phyloP scores from a whole-genome alignment of 1,284 basidiomycete species.

The Chalciporus sp. region DNA sequence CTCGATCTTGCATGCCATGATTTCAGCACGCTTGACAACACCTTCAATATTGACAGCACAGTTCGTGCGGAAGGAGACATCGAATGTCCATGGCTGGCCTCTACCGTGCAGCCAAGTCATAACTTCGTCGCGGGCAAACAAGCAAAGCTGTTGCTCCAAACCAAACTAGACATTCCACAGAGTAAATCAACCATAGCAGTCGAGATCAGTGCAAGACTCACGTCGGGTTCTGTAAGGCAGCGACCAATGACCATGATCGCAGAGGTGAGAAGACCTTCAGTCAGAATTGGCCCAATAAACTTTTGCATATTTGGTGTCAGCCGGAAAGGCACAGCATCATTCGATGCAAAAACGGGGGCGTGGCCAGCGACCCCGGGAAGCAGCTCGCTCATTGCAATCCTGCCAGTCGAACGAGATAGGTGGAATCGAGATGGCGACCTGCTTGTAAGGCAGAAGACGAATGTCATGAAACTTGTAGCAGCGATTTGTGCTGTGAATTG shows the following conservation, averaged over 20 bases:
- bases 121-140: conserved; percentile 95
- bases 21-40: conserved; percentile 84
- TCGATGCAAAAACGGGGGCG: conserved; percentile 73
- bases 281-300: conserved; percentile 88
- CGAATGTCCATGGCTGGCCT: conserved; percentile 53
- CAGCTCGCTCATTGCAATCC: conserved; percentile 89
- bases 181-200: background rate
- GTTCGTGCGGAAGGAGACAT: conserved; percentile 65
- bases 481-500: conserved; percentile 94
- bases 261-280: conserved; percentile 88
- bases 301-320: conserved; percentile 96
- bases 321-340: conserved; percentile 94
- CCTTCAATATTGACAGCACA: conserved; percentile 78
- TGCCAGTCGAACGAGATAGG: conserved; percentile 85
- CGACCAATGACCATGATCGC: conserved; percentile 91
- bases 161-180: conserved; percentile 63
- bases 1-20: conserved; percentile 83
- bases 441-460: conserved; percentile 83
- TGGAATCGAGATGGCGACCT: conserved; percentile 88
- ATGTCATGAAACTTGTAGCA: conserved; percentile 91
- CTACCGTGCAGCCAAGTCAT: conserved; percentile 67
- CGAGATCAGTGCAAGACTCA: conserved; percentile 37
- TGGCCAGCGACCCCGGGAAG: conserved; percentile 67
- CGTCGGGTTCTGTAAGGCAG: conserved; percentile 91
- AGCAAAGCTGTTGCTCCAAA: conserved; percentile 84